phyloP scores from a whole-genome alignment of 176 grass and related monocot genomes.

The Avena eriantha region DNA sequence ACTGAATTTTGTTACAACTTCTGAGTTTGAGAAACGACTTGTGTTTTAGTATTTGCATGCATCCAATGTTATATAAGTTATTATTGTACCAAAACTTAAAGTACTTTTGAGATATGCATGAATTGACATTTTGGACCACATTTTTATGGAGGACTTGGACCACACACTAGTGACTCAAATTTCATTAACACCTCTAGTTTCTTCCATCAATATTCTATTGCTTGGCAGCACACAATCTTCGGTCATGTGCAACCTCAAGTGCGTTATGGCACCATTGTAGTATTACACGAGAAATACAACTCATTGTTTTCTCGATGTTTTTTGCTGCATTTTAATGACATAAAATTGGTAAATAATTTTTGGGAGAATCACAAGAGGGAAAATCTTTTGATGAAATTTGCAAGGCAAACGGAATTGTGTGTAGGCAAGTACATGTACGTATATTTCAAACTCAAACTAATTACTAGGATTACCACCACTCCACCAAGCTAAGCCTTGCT shows the following conservation, averaged over 20 bases:
- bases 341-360: background rate
- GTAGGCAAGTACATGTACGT: background rate
- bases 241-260: background rate
- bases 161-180: background rate
- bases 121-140: background rate
- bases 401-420: background rate
- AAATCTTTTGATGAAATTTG: background rate
- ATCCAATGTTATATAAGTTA: background rate
- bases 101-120: background rate
- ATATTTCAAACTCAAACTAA: background rate
- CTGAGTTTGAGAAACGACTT: background rate
- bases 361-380: no score
- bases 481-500: background rate
- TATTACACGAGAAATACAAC: background rate
- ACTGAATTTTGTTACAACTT: background rate
- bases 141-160: no score
- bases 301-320: background rate
- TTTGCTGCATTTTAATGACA: background rate
- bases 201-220: background rate
- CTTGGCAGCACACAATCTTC: background rate
- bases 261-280: background rate
- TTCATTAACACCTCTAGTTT: background rate
- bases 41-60: background rate
- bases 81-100: background rate
- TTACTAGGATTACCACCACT: background rate